Evolutionary conservation across 1,284 basidiomycete species (phyloP).

Genomic region (Lignosus rhinocerotis): DNA sequence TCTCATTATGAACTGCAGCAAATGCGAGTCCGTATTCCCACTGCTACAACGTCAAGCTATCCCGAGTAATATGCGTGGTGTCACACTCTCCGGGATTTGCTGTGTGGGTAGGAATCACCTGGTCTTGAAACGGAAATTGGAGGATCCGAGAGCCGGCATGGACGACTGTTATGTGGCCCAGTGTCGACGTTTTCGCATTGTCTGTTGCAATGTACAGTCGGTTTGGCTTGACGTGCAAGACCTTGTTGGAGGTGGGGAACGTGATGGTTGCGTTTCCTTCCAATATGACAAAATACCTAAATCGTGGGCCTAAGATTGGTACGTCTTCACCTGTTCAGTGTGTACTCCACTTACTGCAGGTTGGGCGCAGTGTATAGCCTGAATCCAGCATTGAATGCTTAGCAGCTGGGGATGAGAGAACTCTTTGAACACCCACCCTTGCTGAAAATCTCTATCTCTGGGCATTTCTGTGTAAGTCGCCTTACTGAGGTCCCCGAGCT

Average conservation of each 20-base stretch:
- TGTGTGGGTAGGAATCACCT: background rate
- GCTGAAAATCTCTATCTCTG: background rate
- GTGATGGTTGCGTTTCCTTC: background rate
- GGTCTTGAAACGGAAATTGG: background rate
- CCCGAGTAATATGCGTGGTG: background rate
- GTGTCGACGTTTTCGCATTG: background rate
- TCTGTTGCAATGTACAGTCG: background rate
- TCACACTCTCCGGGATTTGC: background rate
- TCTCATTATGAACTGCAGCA: no score
- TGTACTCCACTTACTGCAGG: background rate
- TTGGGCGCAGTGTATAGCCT: background rate
- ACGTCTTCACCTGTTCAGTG: background rate
- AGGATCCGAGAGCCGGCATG: background rate
- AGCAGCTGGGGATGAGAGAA: background rate
- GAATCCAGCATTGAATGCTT: background rate
- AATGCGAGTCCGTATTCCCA: no score
- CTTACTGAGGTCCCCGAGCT: background rate
- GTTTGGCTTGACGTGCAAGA: background rate
- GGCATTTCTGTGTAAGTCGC: background rate
- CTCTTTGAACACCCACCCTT: background rate
- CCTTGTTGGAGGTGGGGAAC: background rate
- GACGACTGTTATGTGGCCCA: background rate
- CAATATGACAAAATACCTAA: background rate
- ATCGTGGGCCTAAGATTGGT: background rate
- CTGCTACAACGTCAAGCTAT: no score